These are phyloP conservation scores for Centrapalus pauciflorus DNA, from an alignment of 129 eudicot genomes.

Conservation along the genomic window DNA sequence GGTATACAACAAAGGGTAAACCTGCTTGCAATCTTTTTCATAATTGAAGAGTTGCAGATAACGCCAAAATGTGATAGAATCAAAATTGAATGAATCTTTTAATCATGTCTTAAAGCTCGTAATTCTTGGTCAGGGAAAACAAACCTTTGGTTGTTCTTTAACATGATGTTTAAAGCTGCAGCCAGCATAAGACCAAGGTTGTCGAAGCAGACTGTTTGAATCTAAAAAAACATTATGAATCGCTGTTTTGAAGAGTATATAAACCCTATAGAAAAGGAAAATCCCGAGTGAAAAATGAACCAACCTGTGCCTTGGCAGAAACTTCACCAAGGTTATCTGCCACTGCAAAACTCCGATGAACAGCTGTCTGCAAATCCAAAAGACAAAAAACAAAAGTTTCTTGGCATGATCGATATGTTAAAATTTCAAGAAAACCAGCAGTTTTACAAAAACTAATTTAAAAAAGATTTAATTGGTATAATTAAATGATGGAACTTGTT, in stretches of 20 bases:
- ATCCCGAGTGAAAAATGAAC: background rate
- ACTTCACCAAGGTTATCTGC: conserved; percentile 96
- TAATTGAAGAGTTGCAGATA: conserved; percentile 25
- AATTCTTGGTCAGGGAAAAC: conserved; percentile 2
- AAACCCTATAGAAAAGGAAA: conserved; percentile 1
- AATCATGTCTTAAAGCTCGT: background rate
- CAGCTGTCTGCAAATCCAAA: conserved; percentile 60
- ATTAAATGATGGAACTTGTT: background rate
- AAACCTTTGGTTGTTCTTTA: conserved; percentile 70
- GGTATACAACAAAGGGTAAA: conserved; percentile 80
- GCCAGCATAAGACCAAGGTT: conserved; percentile 92
- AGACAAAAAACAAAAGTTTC: background rate
- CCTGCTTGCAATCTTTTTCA: conserved; percentile 76
- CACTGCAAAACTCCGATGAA: conserved; percentile 90
- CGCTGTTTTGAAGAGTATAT: background rate
- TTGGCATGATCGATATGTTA: background rate
- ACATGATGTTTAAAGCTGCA: conserved; percentile 60
- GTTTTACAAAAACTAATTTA: background rate
- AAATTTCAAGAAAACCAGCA: background rate
- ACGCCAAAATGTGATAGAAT: background rate
- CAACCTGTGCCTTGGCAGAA: conserved; percentile 95
- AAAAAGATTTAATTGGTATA: background rate
- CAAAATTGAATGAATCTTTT: background rate
- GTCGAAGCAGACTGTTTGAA: conserved; percentile 93
- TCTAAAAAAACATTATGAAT: conserved; percentile 37